Evolutionary conservation across 2,329 filamentous ascomycete genomes (phyloP).

Genomic region (Dothideomycetes sp.): DNA sequence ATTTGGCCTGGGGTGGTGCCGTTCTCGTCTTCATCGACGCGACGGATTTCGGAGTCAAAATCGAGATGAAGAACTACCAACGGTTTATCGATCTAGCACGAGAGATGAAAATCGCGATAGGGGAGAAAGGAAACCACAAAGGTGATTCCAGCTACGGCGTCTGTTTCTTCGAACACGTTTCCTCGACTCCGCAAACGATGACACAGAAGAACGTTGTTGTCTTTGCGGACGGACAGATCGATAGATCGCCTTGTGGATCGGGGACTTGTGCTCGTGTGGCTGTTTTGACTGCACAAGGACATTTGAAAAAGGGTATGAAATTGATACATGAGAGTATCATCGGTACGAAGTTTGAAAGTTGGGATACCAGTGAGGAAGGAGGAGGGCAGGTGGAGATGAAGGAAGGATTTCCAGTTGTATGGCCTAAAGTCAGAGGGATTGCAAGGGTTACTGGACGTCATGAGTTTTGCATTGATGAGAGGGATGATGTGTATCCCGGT

Average conservation of each 20-base stretch:
- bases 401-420: constrained; percentile 1
- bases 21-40: constrained; percentile 12
- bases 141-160: constrained; percentile 13
- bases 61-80: constrained; percentile 10
- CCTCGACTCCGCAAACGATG: constrained; percentile 1
- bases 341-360: constrained; percentile 9
- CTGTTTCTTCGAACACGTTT: constrained; percentile 12
- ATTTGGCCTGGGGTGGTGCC: constrained; percentile 15
- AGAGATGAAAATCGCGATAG: constrained; percentile 8
- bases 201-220: constrained; percentile 14
- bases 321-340: constrained; percentile 11
- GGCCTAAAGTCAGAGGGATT: constrained; percentile 9
- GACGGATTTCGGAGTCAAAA: not conserved
- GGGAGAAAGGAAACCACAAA: not conserved
- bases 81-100: constrained; percentile 10
- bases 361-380: not conserved
- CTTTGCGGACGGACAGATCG: constrained; percentile 38
- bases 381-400: too few species aligned
- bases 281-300: constrained; percentile 3
- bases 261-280: constrained; percentile 26
- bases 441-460: constrained; percentile 5
- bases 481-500: constrained; percentile 8
- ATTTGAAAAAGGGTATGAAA: constrained; percentile 2
- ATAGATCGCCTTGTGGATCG: constrained; percentile 33
- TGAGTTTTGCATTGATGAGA: constrained; percentile 12